Evolutionary conservation across 2,329 filamentous ascomycete genomes (phyloP), one percentile per base, ranked within the genome.

Genomic region (Plectosphaerella sp.): DNA sequence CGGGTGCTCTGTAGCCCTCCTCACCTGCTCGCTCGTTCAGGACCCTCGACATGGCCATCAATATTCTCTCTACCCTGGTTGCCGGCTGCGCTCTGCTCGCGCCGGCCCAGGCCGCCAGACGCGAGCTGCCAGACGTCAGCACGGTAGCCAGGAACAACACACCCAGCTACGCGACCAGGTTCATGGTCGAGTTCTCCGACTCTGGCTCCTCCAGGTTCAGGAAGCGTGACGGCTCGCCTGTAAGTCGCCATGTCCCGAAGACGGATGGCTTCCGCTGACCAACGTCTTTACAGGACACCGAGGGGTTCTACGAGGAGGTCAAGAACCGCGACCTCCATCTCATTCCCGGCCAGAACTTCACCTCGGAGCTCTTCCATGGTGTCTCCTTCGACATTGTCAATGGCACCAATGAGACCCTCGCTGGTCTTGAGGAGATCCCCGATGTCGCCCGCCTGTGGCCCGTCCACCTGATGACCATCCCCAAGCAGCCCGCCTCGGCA

Each of bases 381-480:
- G 53, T 39, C n/a, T 55, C 51, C 1, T 55, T 55, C 35, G 51
- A 55, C n/a, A n/a, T 55, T 24, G 12, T 36, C 7, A 51, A 53
- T 18, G 51, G 42, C 7, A 55, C 53, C 15, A 37, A 42, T 20
- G 37, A 45, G 2, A 36, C 53, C 3, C 12, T 53, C 3, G 47
- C 42, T 7, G 22, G 51, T 20, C 48, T 53, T 1, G 45, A 53
- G 28, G 41, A 37, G 4, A 51, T 55, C 11, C 35, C 37, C 1
- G 53, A 51, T n/a, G 51, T 55, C 7, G 45, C 11, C 10, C 15
- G 36, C 4, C 10, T 41, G 12, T 48, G 47, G 47, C 47, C 47
- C 11, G 47, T 48, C 33, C 4, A 24, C n/a, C 7, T 37, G 16
- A 18, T 47, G 28, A 62, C 69, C 48, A 68, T 70, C 51, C 64